Base-by-base conservation (phyloP, 192 early-diverging fungal species). In the Backusella luteola region DNA sequence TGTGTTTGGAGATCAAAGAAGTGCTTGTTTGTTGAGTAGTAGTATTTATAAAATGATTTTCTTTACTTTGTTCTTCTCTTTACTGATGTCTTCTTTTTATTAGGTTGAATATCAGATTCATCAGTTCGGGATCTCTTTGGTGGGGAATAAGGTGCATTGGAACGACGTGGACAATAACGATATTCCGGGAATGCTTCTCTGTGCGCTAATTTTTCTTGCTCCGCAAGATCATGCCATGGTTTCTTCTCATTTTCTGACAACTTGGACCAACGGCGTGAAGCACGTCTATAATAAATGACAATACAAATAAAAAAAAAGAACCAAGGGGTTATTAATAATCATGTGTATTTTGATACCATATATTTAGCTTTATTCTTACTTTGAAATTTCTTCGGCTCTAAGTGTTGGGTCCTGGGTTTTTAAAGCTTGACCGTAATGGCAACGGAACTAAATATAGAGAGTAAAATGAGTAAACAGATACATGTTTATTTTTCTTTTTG, bases 101-200 rank as follows among this genome's bases (percentile, higher is more conserved):
- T 63, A 29, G 21, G 26, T 23, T 26, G 26, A 63, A 23, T 7
- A 56, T 56, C 53, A 56, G 53, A 56, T 56, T 63, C 56, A 29
- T 63, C 56, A 26, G 23, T 63, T 26, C 56, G 56, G 23, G 56
- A 63, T 63, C 56, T 63, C 23, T 63, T 63, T 14, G 56, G 56
- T 63, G 56, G 56, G 56, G 56, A 63, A 63, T 63, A 63, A 29
- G 23, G 56, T 63, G 56, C 56, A 29, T 63, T 63, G 56, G 56
- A 49, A 41, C 80, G 73, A 39, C 77, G 77, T 19, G 80, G 80
- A 56, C 80, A 81, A 59, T 81, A 81, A 32, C 80, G 80, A 44
- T 81, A 81, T 49, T 81, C 80, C 11, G 80, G 80, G 70, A 81
- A 81, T 17, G 80, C 80, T 75, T 81, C 80, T 66, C 77, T 77